Evolutionary conservation across 345 rosid species (phyloP).

Genomic region (Erucastrum elatum): DNA sequence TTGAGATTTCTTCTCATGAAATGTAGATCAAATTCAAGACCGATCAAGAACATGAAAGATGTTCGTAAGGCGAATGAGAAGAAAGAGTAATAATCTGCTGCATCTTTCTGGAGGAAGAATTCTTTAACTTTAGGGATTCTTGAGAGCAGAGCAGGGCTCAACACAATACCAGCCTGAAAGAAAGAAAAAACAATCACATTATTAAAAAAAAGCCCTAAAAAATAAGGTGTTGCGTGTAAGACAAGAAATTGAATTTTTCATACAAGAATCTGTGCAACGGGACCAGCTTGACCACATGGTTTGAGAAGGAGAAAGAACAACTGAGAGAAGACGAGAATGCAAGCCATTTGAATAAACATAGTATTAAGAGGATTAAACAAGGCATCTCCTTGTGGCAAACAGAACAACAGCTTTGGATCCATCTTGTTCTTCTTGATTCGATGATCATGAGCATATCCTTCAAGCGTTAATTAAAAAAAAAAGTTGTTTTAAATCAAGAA

Average conservation of each 20-base stretch:
- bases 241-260: conserved; percentile 13
- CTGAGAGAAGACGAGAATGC: conserved; percentile 86
- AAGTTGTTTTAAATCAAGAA: conserved; percentile 9
- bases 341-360: conserved; percentile 61
- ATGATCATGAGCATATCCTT: conserved; percentile 34
- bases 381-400: conserved; percentile 41
- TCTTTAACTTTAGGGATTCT: conserved; percentile 42
- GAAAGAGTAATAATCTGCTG: conserved; percentile 54
- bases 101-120: conserved; percentile 56
- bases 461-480: conserved; percentile 9
- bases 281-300: conserved; percentile 78
- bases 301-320: conserved; percentile 76
- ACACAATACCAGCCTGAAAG: conserved; percentile 69
- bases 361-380: conserved; percentile 70
- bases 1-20: conserved; percentile 54
- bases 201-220: background rate
- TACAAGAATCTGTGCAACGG: conserved; percentile 82
- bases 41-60: conserved; percentile 79
- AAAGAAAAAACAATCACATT: background rate
- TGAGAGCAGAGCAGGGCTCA: conserved; percentile 70
- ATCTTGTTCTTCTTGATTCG: conserved; percentile 33
- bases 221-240: background rate
- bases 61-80: conserved; percentile 53
- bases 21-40: conserved; percentile 64
- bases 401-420: conserved; percentile 43